phyloP scores from a whole-genome alignment of 352 stramenopile genomes.

The Phytophthora vignae region DNA sequence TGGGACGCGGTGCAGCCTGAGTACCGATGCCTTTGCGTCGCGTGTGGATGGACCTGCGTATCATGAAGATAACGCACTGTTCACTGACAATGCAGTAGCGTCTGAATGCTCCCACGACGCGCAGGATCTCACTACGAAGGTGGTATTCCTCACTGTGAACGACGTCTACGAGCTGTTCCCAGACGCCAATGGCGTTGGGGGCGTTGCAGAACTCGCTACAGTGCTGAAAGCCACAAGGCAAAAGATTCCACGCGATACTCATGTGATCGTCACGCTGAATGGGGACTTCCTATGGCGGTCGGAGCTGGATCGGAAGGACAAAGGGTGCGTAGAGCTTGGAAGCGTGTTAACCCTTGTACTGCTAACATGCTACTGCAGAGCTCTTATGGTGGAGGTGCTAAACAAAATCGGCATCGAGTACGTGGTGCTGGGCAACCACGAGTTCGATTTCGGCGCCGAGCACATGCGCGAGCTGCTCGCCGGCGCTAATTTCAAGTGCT shows the following conservation, averaged over 20 bases:
- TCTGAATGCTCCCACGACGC: background rate
- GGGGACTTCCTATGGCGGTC: conserved; percentile 79
- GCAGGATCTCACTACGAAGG: conserved; percentile 19
- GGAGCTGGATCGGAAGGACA: conserved; percentile 68
- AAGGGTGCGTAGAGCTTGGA: conserved; percentile 51
- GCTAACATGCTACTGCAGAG: conserved; percentile 30
- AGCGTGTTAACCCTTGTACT: background rate
- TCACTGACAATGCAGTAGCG: background rate
- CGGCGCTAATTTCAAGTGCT: conserved; percentile 53
- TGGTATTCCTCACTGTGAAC: conserved; percentile 76
- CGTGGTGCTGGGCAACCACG: conserved; percentile 82
- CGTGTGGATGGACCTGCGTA: background rate
- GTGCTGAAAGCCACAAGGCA: conserved; percentile 45
- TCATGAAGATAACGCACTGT: background rate
- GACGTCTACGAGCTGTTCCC: conserved; percentile 79
- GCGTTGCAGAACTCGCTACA: conserved; percentile 63
- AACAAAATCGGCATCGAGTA: conserved; percentile 62
- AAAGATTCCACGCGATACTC: conserved; percentile 34
- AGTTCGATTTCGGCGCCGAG: conserved; percentile 74
- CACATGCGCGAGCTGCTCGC: conserved; percentile 48
- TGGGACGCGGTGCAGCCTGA: background rate
- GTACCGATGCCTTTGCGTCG: background rate
- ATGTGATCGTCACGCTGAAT: conserved; percentile 71
- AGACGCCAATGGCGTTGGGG: conserved; percentile 32
- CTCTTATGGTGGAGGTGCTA: conserved; percentile 73